A percentile compares a stretch with the other conserved stretches of the same genome.
These are phyloP conservation scores for Rhizomucor pusillus DNA, from an alignment of 371 early-diverging fungal species.

Conservation along the genomic window DNA sequence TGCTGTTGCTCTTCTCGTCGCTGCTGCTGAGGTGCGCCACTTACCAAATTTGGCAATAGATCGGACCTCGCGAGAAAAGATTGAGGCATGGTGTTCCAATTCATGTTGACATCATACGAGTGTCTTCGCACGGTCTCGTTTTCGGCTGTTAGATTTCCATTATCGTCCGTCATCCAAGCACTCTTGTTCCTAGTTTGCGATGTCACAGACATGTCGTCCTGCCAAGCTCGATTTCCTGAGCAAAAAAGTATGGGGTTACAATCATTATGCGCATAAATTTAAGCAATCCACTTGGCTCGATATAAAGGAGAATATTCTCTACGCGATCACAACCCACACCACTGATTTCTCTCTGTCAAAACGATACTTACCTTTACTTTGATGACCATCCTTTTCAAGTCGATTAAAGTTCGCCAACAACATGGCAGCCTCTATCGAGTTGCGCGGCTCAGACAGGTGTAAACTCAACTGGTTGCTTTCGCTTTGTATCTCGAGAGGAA, in stretches of 20 bases:
- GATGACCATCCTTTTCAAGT: slow-evolving; percentile 2
- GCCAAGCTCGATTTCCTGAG: slow-evolving; percentile 21
- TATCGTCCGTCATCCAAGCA: slow-evolving; percentile 18
- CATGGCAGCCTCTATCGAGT: slow-evolving; percentile 55
- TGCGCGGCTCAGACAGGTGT: slow-evolving; percentile 42
- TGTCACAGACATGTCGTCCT: slow-evolving; percentile 44
- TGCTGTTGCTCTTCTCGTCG: slow-evolving; percentile 9
- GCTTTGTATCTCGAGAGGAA: slow-evolving; percentile 28
- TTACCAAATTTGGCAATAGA: slow-evolving; percentile 14
- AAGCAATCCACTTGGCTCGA: background rate
- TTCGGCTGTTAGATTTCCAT: slow-evolving; percentile 9
- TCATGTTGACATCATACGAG: slow-evolving; percentile 44
- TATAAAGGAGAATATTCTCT: background rate
- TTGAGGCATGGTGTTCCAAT: slow-evolving; percentile 42
- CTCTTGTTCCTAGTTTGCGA: slow-evolving; percentile 20
- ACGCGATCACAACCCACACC: background rate
- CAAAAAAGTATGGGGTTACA: background rate
- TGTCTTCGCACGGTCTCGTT: slow-evolving; percentile 29
- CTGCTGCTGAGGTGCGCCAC: slow-evolving; percentile 11
- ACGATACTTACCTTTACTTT: background rate
- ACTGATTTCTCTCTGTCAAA: background rate
- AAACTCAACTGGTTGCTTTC: slow-evolving; percentile 33
- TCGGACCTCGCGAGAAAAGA: slow-evolving; percentile 30
- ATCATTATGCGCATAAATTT: slow-evolving; percentile 36
- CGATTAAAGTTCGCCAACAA: slow-evolving; percentile 45